Percentiles rank a stretch among this genome's conserved stretches.
These are phyloP conservation scores for Conticribra guillardii DNA, from an alignment of 108 stramenopile species.

Conservation along the genomic window DNA sequence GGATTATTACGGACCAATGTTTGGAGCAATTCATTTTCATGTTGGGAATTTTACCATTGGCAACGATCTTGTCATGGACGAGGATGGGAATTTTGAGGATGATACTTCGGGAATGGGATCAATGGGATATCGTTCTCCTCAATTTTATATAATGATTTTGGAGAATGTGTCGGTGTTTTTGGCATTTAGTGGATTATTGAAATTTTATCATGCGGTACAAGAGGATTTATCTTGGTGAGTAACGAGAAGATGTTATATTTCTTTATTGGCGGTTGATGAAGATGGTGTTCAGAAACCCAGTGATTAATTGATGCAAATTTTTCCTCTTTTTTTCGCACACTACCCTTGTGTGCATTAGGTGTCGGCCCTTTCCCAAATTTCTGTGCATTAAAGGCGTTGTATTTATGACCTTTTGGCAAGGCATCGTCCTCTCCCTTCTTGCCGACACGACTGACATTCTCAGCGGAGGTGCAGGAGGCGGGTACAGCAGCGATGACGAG, in stretches of 20 bases:
- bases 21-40: constrained; percentile 30
- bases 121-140: constrained; percentile 76
- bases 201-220: constrained; percentile 92
- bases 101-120: constrained; percentile 30
- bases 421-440: constrained; percentile 69
- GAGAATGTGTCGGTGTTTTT: constrained; percentile 86
- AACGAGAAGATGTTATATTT: background rate
- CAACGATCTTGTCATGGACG: background rate
- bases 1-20: constrained; percentile 70
- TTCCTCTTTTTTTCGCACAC: too few species aligned
- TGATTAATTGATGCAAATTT: too few species aligned
- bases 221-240: constrained; percentile 84
- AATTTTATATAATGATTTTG: constrained; percentile 76
- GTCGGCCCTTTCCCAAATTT: constrained; percentile 90
- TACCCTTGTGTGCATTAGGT: too few species aligned
- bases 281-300: background rate
- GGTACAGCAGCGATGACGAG: constrained; percentile 18
- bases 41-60: constrained; percentile 12
- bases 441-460: constrained; percentile 74
- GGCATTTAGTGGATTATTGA: constrained; percentile 90
- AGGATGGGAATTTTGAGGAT: constrained; percentile 2
- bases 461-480: constrained; percentile 34
- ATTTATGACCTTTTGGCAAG: constrained; percentile 97
- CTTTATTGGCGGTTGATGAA: background rate
- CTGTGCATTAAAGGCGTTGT: constrained; percentile 68